phyloP scores from a whole-genome alignment of 2,329 filamentous ascomycete species.

The Colletotrichum euphorbiae region DNA sequence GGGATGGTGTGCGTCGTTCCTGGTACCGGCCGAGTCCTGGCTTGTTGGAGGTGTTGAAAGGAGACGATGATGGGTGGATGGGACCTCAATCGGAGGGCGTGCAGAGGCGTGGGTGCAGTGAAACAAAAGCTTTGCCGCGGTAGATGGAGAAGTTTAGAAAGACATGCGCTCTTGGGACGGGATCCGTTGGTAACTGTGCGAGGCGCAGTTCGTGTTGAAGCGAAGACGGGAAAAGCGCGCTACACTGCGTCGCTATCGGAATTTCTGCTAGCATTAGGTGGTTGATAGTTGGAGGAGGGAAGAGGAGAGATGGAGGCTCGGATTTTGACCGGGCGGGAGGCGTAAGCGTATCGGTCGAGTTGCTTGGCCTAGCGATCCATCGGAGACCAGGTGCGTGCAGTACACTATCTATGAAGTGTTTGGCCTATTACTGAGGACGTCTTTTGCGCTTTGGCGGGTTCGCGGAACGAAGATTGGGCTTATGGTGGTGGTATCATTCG shows the following conservation, averaged over 20 bases:
- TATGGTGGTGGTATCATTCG: neutral
- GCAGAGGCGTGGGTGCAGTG: slow-evolving; percentile 27
- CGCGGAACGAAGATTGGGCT: neutral
- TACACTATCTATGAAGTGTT: neutral
- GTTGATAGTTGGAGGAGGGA: slow-evolving; percentile 26
- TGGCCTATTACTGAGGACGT: neutral
- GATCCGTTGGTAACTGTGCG: neutral
- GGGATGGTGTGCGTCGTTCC: neutral
- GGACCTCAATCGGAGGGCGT: slow-evolving; percentile 18
- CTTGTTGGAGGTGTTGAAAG: neutral
- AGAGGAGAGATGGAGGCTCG: slow-evolving; percentile 38
- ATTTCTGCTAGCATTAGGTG: slow-evolving; percentile 26
- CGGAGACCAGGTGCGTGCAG: slow-evolving; percentile 1
- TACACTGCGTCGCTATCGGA: slow-evolving; percentile 23
- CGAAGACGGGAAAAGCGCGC: slow-evolving; percentile 18
- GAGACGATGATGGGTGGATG: slow-evolving; percentile 8
- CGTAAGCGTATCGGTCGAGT: slow-evolving; percentile 25
- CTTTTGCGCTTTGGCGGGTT: slow-evolving; percentile 17
- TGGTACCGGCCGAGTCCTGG: slow-evolving; percentile 17
- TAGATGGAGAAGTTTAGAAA: neutral
- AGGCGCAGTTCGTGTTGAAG: neutral
- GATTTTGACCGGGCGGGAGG: slow-evolving; percentile 38
- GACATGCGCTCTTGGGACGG: slow-evolving; percentile 19
- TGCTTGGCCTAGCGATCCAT: slow-evolving; percentile 22
- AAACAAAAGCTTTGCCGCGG: slow-evolving; percentile 7